A percentile compares a stretch with the other conserved stretches of the same genome.
These are phyloP conservation scores for Xylaria sp. DNA, from an alignment of 2,329 filamentous ascomycete genomes.

Conservation along the genomic window DNA sequence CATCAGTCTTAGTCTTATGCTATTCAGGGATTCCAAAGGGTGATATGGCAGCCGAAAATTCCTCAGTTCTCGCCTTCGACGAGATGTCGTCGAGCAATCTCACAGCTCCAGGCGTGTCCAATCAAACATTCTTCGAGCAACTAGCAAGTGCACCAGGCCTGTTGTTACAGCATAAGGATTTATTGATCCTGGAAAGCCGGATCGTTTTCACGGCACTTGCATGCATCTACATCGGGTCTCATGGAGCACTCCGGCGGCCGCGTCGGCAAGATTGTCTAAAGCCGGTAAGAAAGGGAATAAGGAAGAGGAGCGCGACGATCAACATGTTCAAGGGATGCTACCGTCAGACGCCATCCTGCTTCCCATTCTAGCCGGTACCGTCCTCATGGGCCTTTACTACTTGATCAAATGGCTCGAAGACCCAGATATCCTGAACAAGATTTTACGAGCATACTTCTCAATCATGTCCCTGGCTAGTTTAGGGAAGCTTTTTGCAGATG, in stretches of 20 bases:
- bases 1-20: not conserved
- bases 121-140: constrained; percentile 40
- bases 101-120: constrained; percentile 22
- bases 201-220: constrained; percentile 71
- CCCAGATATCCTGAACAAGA: constrained; percentile 78
- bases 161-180: constrained; percentile 43
- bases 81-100: constrained; percentile 34
- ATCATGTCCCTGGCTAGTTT: constrained; percentile 79
- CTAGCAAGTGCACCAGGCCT: constrained; percentile 39
- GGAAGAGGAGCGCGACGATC: constrained; percentile 59
- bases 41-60: constrained; percentile 37
- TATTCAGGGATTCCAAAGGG: not conserved
- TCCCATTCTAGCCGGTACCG: constrained; percentile 75
- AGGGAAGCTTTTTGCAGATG: constrained; percentile 74
- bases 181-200: constrained; percentile 53
- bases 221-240: constrained; percentile 83
- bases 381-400: constrained; percentile 80
- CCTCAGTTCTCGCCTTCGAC: constrained; percentile 29
- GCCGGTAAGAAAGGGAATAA: constrained; percentile 50
- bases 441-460: constrained; percentile 84
- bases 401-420: constrained; percentile 89
- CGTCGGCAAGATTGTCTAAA: constrained; percentile 73
- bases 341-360: constrained; percentile 84
- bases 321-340: constrained; percentile 66
- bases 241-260: constrained; percentile 84